Evolutionary conservation across 345 rosid species (phyloP).

Genomic region (Eucalyptus marginata): DNA sequence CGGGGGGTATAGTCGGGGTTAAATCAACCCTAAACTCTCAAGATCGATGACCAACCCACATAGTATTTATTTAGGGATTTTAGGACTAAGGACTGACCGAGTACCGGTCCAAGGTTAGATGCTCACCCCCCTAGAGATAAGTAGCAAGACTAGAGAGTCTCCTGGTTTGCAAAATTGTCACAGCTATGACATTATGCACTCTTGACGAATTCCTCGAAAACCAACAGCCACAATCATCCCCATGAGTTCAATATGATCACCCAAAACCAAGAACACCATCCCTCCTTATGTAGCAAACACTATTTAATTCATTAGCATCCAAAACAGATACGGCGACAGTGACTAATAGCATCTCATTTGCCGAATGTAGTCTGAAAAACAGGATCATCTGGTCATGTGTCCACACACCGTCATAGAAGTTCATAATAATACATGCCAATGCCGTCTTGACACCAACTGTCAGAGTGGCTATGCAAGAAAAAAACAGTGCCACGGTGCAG

Average conservation of each 20-base stretch:
- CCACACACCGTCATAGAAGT: background rate
- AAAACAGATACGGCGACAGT: background rate
- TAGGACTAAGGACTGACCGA: accelerated
- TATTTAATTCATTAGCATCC: background rate
- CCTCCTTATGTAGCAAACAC: background rate
- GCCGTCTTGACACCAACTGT: background rate
- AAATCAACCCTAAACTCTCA: accelerated
- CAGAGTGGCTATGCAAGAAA: background rate
- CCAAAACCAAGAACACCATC: background rate
- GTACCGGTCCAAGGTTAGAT: no score
- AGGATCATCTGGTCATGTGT: background rate
- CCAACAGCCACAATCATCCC: background rate
- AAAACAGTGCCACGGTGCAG: background rate
- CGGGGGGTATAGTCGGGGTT: accelerated
- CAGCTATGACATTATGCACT: background rate
- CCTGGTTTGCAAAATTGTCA: background rate
- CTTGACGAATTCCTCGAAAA: background rate
- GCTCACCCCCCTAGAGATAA: background rate
- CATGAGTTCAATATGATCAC: background rate
- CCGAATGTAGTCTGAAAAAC: background rate
- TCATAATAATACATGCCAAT: background rate
- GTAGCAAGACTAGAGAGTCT: background rate
- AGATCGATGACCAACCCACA: accelerated
- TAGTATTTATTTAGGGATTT: no score
- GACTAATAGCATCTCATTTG: background rate